Evolutionary conservation across 345 rosid species (phyloP).

Genomic region (Salix arbutifolia): DNA sequence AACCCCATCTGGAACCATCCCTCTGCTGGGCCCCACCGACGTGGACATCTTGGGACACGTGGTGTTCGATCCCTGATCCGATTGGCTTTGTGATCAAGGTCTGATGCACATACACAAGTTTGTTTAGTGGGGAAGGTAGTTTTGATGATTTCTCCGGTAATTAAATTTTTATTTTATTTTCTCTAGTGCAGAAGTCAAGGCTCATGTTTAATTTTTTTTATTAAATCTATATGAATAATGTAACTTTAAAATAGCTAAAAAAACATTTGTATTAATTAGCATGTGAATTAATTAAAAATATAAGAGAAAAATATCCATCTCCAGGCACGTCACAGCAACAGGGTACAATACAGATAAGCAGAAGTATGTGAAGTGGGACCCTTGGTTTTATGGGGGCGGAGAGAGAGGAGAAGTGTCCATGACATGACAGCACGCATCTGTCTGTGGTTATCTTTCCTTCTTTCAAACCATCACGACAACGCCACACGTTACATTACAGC

Average conservation of each 20-base stretch:
- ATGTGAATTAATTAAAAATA: too few species aligned
- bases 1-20: slow-evolving; percentile 13
- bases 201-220: too few species aligned
- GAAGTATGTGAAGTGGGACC: not conserved
- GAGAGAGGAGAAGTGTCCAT: slow-evolving; percentile 1
- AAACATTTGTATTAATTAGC: too few species aligned
- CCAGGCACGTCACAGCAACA: too few species aligned
- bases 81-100: slow-evolving; percentile 13
- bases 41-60: slow-evolving; percentile 22
- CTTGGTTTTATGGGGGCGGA: not conserved
- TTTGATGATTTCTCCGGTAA: too few species aligned
- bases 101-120: not conserved
- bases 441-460: slow-evolving; percentile 2
- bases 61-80: slow-evolving; percentile 7
- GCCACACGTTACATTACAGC: slow-evolving; percentile 23
- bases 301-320: too few species aligned
- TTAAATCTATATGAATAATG: too few species aligned
- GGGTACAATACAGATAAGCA: slow-evolving; percentile 5
- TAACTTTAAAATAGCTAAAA: too few species aligned
- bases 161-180: too few species aligned
- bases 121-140: not conserved
- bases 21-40: slow-evolving; percentile 11
- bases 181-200: too few species aligned
- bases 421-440: slow-evolving; percentile 22
- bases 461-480: not conserved